Conservation (phyloP, 257 asterid genomes). For the Solanum pimpinellifolium region DNA sequence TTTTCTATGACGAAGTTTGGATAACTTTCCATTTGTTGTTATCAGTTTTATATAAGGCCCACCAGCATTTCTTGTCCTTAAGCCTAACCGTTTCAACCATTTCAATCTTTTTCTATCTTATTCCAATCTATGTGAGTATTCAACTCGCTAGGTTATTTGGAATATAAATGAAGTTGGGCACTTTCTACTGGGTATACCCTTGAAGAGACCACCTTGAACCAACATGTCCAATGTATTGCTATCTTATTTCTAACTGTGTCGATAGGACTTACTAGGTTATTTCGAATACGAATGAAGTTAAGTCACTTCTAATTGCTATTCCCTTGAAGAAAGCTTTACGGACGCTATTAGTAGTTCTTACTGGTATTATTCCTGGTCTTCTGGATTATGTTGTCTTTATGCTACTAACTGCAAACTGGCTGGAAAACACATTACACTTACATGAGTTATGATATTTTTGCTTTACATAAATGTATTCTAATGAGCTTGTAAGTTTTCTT, state of each 20-base stretch:
- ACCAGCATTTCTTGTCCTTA: neutral
- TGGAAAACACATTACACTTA: neutral
- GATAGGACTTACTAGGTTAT: neutral
- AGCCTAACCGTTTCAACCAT: neutral
- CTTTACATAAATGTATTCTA: conserved; percentile 9
- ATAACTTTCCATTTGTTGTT: neutral
- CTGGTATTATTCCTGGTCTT: neutral
- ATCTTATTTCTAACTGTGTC: neutral
- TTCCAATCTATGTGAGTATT: neutral
- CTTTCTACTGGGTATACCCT: neutral
- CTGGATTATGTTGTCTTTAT: neutral
- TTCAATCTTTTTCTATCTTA: neutral
- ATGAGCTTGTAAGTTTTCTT: conserved; percentile 11
- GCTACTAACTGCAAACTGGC: neutral
- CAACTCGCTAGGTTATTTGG: neutral
- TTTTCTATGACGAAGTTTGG: neutral
- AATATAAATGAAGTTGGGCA: neutral
- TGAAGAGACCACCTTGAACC: neutral
- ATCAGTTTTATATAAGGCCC: neutral
- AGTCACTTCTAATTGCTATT: neutral
- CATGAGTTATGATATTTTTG: neutral
- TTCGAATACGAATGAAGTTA: neutral
- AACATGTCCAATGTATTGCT: neutral
- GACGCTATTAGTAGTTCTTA: neutral
- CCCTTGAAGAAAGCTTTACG: neutral